phyloP scores from a whole-genome alignment of 345 rosid genomes.

The Aegle marmelos region DNA sequence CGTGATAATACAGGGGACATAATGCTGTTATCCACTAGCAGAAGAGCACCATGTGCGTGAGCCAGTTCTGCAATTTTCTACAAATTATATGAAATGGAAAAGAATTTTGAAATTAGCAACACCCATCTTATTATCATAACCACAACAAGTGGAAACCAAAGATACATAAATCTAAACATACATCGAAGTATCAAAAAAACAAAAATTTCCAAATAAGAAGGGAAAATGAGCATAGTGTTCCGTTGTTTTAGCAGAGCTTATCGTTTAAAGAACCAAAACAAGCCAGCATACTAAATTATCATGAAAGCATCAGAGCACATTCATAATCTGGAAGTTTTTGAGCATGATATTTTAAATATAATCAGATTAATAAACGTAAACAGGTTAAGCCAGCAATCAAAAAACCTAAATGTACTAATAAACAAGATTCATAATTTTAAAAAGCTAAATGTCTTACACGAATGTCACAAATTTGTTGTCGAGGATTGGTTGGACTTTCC shows the following conservation, averaged over 20 bases:
- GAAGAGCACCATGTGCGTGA: conserved; percentile 73
- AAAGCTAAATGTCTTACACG: conserved; percentile 40
- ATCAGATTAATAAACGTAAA: not conserved
- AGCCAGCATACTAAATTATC: not conserved
- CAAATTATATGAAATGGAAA: not conserved
- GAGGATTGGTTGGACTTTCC: conserved; percentile 92
- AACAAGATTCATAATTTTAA: not conserved
- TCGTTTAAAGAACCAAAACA: not conserved
- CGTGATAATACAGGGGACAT: conserved; percentile 88
- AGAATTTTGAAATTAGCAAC: not conserved
- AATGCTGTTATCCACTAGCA: conserved; percentile 91
- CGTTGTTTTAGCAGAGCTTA: not conserved
- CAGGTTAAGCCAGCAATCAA: not conserved
- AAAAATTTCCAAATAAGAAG: not conserved
- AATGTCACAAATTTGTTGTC: conserved; percentile 80
- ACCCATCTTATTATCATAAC: not conserved
- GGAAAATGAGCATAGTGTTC: not conserved
- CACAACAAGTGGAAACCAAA: not conserved
- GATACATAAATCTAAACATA: not conserved
- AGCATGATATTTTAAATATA: not conserved
- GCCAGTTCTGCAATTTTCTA: conserved; percentile 88
- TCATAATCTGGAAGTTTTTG: not conserved
- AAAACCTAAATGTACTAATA: not conserved
- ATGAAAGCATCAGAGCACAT: not conserved
- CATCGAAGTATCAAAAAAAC: not conserved